Evolutionary conservation across 2,329 filamentous ascomycete species (phyloP).

Genomic region (Fusarium denticulatum): DNA sequence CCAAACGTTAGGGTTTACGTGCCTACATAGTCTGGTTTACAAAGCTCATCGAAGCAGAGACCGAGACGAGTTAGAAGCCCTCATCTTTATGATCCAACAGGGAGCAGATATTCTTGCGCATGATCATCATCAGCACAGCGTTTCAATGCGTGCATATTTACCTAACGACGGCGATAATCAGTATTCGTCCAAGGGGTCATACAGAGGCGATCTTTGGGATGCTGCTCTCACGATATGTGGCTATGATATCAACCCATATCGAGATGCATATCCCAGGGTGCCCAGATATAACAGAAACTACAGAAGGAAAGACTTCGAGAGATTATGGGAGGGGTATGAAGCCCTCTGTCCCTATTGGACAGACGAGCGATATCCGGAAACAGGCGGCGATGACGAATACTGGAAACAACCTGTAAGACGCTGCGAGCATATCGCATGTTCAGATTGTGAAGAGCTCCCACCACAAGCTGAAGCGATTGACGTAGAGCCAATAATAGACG

Average conservation of each 20-base stretch:
- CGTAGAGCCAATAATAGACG: not conserved
- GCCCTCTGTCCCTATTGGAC: slow-evolving; percentile 24
- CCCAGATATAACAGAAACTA: slow-evolving; percentile 12
- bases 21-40: slow-evolving; percentile 6
- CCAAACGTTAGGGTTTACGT: not conserved
- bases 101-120: not conserved
- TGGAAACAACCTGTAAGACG: slow-evolving; percentile 9
- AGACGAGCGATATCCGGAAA: slow-evolving; percentile 6
- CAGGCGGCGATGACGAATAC: not conserved
- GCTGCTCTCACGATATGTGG: slow-evolving; percentile 11
- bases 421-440: slow-evolving; percentile 1
- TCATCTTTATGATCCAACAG: not conserved
- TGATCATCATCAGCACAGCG: not conserved
- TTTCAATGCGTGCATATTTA: slow-evolving; percentile 4
- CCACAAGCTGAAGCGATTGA: no score
- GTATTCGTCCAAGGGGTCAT: slow-evolving; percentile 9
- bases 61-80: not conserved
- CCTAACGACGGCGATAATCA: slow-evolving; percentile 4
- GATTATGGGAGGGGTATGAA: slow-evolving; percentile 14
- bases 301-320: slow-evolving; percentile 17
- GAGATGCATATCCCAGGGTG: not conserved
- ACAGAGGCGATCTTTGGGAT: slow-evolving; percentile 30
- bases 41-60: not conserved
- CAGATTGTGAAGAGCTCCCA: not conserved
- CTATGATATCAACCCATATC: not conserved